Evolutionary conservation across 176 grass and related monocot species (phyloP), one percentile per base, ranked within the genome.

Genomic region (Musa troglodytarum): DNA sequence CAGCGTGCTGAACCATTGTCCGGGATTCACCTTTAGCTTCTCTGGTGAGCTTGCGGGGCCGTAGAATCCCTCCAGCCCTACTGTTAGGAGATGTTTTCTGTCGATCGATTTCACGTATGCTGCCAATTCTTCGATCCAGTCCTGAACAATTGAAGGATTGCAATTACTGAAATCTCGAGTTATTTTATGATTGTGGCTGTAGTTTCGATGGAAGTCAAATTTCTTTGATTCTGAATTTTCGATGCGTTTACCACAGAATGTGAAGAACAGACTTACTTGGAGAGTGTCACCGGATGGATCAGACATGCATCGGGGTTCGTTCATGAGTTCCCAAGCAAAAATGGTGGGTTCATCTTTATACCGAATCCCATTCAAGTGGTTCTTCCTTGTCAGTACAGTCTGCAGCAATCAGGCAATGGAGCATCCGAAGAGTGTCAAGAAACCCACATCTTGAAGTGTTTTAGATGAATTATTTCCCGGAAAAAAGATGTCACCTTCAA

Each of bases 341-440:
- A 99, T 99, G 51, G 91, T 87, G 24, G 95, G 88, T 80, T 99
- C 91, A 76, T 99, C 91, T 83, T 85, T 94, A 77, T 99, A 99
- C 76, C 66, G 80, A 68, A 99, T 53, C 76, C 91, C 91, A 12
- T 77, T 99, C 74, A 99, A 82, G 88, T 94, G 95, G 73, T 92
- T 99, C 88, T 78, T 89, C 81, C 95, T 99, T 58, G 84, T 99
- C 86, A 99, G 59, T 81, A 99, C 54, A 52, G 91, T 80, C 95
- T 99, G 82, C 55, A 70, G 2, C 9, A 14, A 55, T 69, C 19
- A 71, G 54, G 19, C n/a, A n/a, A n/a, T n/a, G n/a, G n/a, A n/a
- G n/a, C 11, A 67, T 72, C 28, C 19, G 20, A 20, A 71, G 65
- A 81, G 20, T 23, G 73, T 78, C 9, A 76, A 34, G 12, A 51